A percentile compares a stretch with the other conserved stretches of the same genome.
Evolutionary conservation across 805 yeast species (phyloP).

Genomic region (Lipomyces yamadae): DNA sequence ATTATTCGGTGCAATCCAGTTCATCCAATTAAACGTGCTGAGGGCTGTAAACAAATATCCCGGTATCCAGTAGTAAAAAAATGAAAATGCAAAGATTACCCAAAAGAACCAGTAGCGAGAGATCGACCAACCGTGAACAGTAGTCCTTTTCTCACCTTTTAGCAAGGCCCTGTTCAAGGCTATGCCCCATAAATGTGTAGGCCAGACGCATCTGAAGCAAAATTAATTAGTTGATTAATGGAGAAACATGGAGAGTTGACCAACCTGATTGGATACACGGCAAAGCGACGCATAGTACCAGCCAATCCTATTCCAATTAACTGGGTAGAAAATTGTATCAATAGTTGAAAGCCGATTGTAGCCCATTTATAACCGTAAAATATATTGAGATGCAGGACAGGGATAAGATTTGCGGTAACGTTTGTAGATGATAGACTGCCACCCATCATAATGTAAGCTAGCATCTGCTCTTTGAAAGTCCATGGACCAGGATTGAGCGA

Average conservation of each 20-base stretch:
- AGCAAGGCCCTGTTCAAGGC: conserved; percentile 58
- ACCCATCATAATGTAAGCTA: conserved; percentile 51
- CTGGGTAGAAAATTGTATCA: conserved; percentile 60
- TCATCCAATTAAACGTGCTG: conserved; percentile 60
- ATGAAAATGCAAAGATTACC: conserved; percentile 48
- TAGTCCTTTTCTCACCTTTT: conserved; percentile 50
- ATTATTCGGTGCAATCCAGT: conserved; percentile 65
- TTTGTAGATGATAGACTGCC: conserved; percentile 27
- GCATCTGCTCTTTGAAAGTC: conserved; percentile 65
- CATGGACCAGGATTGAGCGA: conserved; percentile 65
- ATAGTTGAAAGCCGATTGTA: conserved; percentile 57
- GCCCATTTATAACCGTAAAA: conserved; percentile 42
- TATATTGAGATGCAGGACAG: conserved; percentile 19
- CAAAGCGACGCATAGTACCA: conserved; percentile 62
- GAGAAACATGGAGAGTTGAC: too few relatives aligned
- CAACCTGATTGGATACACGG: conserved; percentile 51
- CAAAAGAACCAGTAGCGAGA: conserved; percentile 57
- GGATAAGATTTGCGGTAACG: conserved; percentile 24
- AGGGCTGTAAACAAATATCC: conserved; percentile 44
- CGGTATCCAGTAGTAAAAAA: conserved; percentile 63
- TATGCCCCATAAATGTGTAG: conserved; percentile 54
- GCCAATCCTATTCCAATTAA: conserved; percentile 72
- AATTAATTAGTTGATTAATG: too few relatives aligned
- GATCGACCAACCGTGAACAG: conserved; percentile 59
- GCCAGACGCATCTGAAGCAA: conserved; percentile 51